Conservation (phyloP, 148 eudicot genomes). For the Gaultheria prostrata region DNA sequence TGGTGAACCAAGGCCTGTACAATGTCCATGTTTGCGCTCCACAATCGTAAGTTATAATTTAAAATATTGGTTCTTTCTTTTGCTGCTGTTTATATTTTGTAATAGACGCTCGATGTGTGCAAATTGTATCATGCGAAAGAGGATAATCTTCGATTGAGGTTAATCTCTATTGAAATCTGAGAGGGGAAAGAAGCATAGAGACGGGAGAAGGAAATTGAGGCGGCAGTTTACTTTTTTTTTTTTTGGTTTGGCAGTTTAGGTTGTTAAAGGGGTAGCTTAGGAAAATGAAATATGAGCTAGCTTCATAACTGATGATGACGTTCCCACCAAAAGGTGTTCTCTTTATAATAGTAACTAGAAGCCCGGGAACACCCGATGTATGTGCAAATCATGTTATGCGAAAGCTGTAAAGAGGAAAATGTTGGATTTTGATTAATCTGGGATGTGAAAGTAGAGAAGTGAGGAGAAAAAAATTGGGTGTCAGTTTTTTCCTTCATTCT, state of each 20-base stretch:
- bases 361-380: neutral
- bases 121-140: neutral
- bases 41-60: slow-evolving; percentile 53
- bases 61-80: neutral
- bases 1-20: slow-evolving; percentile 55
- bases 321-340: neutral
- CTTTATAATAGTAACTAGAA: neutral
- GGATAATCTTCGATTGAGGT: neutral
- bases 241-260: neutral
- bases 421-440: neutral
- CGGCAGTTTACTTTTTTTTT: neutral
- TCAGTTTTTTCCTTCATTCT: neutral
- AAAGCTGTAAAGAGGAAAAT: neutral
- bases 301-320: neutral
- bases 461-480: neutral
- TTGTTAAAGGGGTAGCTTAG: neutral
- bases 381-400: neutral
- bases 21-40: slow-evolving; percentile 82
- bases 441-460: neutral
- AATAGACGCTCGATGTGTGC: neutral
- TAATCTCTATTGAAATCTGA: neutral
- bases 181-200: neutral
- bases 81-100: neutral
- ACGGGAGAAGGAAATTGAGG: neutral
- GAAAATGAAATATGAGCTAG: neutral